Conservation (phyloP, 208 protist species). For the Leptomonas pyrrhocoris region DNA sequence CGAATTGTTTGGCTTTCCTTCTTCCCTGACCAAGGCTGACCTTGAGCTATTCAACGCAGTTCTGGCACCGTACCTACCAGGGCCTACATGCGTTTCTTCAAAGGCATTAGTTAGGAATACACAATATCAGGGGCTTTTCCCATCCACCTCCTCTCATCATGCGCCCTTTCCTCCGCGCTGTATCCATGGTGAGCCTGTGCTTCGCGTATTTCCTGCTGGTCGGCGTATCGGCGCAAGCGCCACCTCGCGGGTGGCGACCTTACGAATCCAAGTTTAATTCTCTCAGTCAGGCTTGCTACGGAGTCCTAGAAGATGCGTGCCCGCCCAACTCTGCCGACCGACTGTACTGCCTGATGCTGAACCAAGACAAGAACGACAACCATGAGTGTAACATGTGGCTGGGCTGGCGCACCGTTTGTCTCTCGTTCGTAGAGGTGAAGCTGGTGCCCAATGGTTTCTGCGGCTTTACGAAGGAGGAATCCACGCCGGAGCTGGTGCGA, state of each 20-base stretch:
- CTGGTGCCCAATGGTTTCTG: conserved; percentile 19
- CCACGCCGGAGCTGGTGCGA: conserved; percentile 18
- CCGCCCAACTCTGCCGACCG: conserved; percentile 3
- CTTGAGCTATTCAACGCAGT: too few relatives aligned
- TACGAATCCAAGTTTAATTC: conserved; percentile 16
- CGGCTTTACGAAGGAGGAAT: conserved; percentile 17
- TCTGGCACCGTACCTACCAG: too few relatives aligned
- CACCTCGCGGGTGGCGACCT: not conserved
- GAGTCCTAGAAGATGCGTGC: conserved; percentile 36
- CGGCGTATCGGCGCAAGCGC: not conserved
- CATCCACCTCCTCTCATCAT: too few relatives aligned
- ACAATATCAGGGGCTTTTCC: too few relatives aligned
- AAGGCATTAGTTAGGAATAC: too few relatives aligned
- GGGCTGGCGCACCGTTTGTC: conserved; percentile 32
- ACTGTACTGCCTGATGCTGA: conserved; percentile 25
- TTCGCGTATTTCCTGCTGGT: not conserved
- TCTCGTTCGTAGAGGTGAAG: conserved; percentile 16
- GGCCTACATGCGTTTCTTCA: too few relatives aligned
- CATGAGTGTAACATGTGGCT: conserved; percentile 47
- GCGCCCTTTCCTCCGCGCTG: too few relatives aligned
- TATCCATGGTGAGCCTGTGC: not conserved
- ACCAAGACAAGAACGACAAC: conserved; percentile 15
- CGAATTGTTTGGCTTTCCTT: too few relatives aligned
- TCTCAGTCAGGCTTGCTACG: conserved; percentile 41
- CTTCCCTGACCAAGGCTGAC: too few relatives aligned